These are phyloP conservation scores for Aureobasidium sp. DNA, from an alignment of 2,329 filamentous ascomycete genomes.

Conservation along the genomic window DNA sequence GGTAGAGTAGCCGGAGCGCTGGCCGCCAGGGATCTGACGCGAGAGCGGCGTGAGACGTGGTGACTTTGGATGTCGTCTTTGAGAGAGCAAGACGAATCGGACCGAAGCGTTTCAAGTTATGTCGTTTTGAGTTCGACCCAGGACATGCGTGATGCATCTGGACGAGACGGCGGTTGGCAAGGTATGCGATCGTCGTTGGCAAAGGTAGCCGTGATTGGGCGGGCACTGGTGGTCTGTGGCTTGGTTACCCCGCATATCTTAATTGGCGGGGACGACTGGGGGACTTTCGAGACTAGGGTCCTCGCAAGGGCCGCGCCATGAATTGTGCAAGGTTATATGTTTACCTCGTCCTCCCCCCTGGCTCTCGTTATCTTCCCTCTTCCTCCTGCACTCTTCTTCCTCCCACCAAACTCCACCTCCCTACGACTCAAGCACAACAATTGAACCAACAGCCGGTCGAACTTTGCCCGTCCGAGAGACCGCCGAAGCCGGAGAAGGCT, in stretches of 20 bases:
- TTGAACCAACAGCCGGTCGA: background rate
- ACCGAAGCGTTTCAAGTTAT: conserved; percentile 6
- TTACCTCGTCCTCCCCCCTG: conserved; percentile 6
- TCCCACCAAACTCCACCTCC: background rate
- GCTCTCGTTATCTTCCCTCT: background rate
- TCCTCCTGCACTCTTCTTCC: background rate
- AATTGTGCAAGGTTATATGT: background rate
- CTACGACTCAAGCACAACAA: background rate
- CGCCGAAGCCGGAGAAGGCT: conserved; percentile 9
- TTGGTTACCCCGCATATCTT: conserved; percentile 11
- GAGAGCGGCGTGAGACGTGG: conserved; percentile 4
- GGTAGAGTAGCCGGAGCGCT: background rate
- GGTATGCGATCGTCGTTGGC: background rate
- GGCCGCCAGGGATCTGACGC: background rate
- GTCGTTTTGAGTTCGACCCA: background rate
- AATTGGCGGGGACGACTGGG: background rate
- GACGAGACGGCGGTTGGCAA: background rate
- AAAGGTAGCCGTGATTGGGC: conserved; percentile 1
- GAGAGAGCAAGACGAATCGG: background rate
- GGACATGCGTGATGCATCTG: background rate
- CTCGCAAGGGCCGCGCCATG: background rate
- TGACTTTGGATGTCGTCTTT: background rate
- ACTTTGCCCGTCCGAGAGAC: background rate
- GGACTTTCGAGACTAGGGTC: background rate
- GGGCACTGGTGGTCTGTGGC: background rate